Evolutionary conservation across 2,329 filamentous ascomycete species (phyloP).

Genomic region (Sarocladiaceae sp.): DNA sequence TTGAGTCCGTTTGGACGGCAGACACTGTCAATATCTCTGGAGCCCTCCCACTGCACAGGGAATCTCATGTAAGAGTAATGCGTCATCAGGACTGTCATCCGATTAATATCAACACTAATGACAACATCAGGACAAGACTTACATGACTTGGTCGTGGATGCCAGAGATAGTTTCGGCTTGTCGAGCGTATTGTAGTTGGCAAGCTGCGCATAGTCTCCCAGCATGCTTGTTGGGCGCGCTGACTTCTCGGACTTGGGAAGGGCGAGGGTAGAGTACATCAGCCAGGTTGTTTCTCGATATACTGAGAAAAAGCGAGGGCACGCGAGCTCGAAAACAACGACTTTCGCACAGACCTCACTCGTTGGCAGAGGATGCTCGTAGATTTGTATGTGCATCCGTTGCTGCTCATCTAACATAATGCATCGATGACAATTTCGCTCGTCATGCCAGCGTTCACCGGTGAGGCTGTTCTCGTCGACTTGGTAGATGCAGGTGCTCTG

Average conservation of each 20-base stretch:
- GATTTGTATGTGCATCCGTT: slow-evolving; percentile 26
- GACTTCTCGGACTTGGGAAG: slow-evolving; percentile 14
- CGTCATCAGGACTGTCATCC: slow-evolving; percentile 17
- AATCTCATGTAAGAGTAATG: slow-evolving; percentile 21
- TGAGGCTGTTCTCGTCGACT: slow-evolving; percentile 14
- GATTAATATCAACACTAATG: background rate
- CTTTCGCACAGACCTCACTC: slow-evolving; percentile 21
- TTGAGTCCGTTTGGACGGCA: slow-evolving; percentile 39
- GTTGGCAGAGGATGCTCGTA: slow-evolving; percentile 35
- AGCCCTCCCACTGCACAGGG: slow-evolving; percentile 22
- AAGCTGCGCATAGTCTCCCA: slow-evolving; percentile 19
- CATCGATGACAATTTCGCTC: slow-evolving; percentile 28
- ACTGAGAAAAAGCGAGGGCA: slow-evolving; percentile 26
- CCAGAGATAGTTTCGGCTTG: slow-evolving; percentile 18
- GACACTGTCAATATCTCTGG: slow-evolving; percentile 11
- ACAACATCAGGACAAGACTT: slow-evolving; percentile 14
- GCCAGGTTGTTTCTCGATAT: slow-evolving; percentile 38
- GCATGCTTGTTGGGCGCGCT: slow-evolving; percentile 17
- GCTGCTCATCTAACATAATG: slow-evolving; percentile 19
- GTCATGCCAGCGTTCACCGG: slow-evolving; percentile 16
- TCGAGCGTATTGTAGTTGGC: slow-evolving; percentile 12
- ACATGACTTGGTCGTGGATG: slow-evolving; percentile 24
- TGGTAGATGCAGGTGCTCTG: slow-evolving; percentile 24
- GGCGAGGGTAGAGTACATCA: slow-evolving; percentile 24
- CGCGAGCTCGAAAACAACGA: slow-evolving; percentile 34